A percentile compares a stretch with the other conserved stretches of the same genome.
phyloP scores from a whole-genome alignment of 352 stramenopile genomes.

The Phytopythium ostracodes region DNA sequence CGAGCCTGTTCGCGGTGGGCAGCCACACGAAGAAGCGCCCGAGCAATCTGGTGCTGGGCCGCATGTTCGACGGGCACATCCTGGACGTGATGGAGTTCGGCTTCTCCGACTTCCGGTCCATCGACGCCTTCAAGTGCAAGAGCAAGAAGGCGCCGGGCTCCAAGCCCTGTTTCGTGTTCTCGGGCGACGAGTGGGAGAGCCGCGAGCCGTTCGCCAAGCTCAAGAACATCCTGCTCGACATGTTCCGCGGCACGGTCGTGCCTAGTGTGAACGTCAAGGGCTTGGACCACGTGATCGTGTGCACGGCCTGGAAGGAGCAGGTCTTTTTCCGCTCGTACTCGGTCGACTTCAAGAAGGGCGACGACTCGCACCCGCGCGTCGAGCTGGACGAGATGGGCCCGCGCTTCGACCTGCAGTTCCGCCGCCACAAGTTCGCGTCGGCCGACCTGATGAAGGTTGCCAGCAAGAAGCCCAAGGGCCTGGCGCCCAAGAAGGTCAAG shows the following conservation, averaged over 20 bases:
- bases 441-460: constrained; percentile 95
- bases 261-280: constrained; percentile 94
- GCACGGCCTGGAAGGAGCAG: constrained; percentile 90
- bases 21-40: constrained; percentile 99
- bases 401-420: constrained; percentile 88
- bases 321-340: constrained; percentile 97
- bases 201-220: constrained; percentile 90
- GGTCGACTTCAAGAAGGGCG: constrained; percentile 92
- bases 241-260: constrained; percentile 97
- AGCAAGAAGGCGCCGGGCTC: constrained; percentile 91
- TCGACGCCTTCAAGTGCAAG: constrained; percentile 92
- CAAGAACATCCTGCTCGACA: constrained; percentile 95
- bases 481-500: constrained; percentile 96
- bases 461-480: constrained; percentile 91
- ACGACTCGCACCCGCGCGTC: constrained; percentile 79
- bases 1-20: constrained; percentile 94
- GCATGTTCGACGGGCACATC: constrained; percentile 97
- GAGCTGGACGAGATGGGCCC: constrained; percentile 91
- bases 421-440: constrained; percentile 93
- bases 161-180: constrained; percentile 96
- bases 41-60: constrained; percentile 97
- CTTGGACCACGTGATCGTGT: constrained; percentile 97
- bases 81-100: constrained; percentile 98
- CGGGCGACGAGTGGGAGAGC: constrained; percentile 93
- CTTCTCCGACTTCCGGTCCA: constrained; percentile 93